These are phyloP conservation scores for Eucalyptus tenuipes DNA, from an alignment of 345 rosid genomes.

Conservation along the genomic window DNA sequence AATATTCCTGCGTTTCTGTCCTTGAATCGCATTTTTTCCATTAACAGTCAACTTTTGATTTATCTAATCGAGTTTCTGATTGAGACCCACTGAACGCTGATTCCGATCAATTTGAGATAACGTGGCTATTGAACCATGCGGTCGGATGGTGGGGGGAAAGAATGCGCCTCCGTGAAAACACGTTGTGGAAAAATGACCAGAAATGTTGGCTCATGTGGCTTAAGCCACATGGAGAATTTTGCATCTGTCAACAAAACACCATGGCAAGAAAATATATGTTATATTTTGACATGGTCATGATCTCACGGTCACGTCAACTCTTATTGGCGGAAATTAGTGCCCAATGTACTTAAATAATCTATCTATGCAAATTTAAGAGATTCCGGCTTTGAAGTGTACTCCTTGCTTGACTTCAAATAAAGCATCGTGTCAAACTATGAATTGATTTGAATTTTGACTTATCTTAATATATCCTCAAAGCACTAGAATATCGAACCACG, in stretches of 20 bases:
- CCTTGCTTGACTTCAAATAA: neutral
- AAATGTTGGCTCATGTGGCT: neutral
- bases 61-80: neutral
- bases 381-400: neutral
- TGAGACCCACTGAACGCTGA: neutral
- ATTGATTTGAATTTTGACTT: neutral
- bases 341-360: neutral
- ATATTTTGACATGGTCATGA: neutral
- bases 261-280: neutral
- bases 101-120: neutral
- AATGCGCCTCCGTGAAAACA: neutral
- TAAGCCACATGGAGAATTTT: neutral
- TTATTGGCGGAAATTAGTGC: neutral
- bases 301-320: neutral
- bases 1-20: neutral
- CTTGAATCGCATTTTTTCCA: neutral
- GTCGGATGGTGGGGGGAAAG: neutral
- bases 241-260: neutral
- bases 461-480: neutral
- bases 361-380: neutral
- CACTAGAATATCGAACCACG: accelerated
- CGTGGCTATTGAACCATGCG: neutral
- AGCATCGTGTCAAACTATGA: accelerated
- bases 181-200: accelerated
- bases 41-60: too few species aligned